Evolutionary conservation across 768 basidiomycete species (phyloP), one percentile per base, ranked within the genome.

Genomic region (Amanita pallidorosea): DNA sequence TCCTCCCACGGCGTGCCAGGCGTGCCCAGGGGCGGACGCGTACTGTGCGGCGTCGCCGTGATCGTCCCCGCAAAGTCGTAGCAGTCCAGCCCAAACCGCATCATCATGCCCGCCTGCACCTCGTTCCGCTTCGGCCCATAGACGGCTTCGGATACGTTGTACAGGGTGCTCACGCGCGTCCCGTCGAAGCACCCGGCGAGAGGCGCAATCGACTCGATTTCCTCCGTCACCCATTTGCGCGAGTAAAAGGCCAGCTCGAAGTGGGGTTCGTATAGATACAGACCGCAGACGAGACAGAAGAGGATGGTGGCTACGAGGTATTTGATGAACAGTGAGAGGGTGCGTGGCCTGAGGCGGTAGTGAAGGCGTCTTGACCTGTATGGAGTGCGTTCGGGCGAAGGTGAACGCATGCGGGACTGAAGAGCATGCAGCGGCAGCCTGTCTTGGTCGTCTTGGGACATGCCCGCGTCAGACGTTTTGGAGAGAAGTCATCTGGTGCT

Each of bases 11-110:
- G 53, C 57, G 41, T 58, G 13, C 49, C 73, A 15, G 69, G 61
- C 15, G 47, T 48, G 11, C 66, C 60, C 1, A 69, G 43, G 45
- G 54, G 53, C 7, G 29, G 13, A 8, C 42, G 47, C 52, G 36
- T 45, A 46, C 40, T 53, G 54, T 23, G 56, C 55, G 38, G 41
- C 35, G 49, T 56, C 55, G 37, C 49, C 50, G 47, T 76, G 79
- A 98, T 77, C 13, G 90, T 92, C 12, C 84, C 83, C 3, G 93
- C 87, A 65, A 93, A 94, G 62, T 91, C 82, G 62, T 94, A 97
- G 67, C 95, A 98, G 62, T 92, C 88, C 71, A 89, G 71, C 34
- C 88, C 88, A 55, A 88, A 72, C 47, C 77, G 75, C 72, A 97
- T 72, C 2, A 80, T 71, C 56, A 90, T 71, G 15, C 93, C 93